A percentile compares a stretch with the other conserved stretches of the same genome.
Conservation (phyloP, 768 basidiomycete genomes). For the Rhizopogon rudus region DNA sequence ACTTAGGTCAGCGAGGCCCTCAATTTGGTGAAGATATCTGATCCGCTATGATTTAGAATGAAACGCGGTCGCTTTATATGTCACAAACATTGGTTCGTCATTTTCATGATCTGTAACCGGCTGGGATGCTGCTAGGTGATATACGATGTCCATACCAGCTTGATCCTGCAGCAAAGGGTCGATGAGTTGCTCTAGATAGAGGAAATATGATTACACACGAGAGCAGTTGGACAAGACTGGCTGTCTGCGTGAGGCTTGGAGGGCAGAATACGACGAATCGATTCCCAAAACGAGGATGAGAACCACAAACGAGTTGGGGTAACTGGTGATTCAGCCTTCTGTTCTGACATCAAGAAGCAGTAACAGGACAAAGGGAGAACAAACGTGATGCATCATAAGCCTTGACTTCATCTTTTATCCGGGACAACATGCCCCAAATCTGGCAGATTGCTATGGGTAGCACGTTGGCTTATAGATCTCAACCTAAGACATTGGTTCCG, state of each 20-base stretch:
- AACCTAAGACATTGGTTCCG: not conserved
- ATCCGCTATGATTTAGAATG: not conserved
- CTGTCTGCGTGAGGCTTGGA: not conserved
- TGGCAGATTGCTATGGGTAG: not conserved
- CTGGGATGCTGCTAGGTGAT: not conserved
- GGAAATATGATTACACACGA: not conserved
- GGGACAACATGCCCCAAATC: not conserved
- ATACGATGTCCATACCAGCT: not conserved
- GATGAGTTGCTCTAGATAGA: not conserved
- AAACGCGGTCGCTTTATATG: not conserved
- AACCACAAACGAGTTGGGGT: not conserved
- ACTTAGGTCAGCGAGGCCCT: slow-evolving; percentile 1
- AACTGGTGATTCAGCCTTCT: not conserved
- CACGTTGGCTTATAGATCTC: not conserved
- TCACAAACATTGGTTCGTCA: not conserved
- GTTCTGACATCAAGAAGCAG: not conserved
- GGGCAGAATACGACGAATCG: not conserved
- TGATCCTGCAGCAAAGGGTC: not conserved
- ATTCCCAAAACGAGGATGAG: not conserved
- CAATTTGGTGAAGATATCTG: not conserved
- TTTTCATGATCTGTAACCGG: not conserved
- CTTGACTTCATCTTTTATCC: not conserved
- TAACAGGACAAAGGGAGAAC: not conserved
- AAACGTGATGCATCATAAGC: not conserved
- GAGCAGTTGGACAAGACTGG: not conserved